phyloP scores from a whole-genome alignment of 805 yeast genomes.

The Starmera caribaea region DNA sequence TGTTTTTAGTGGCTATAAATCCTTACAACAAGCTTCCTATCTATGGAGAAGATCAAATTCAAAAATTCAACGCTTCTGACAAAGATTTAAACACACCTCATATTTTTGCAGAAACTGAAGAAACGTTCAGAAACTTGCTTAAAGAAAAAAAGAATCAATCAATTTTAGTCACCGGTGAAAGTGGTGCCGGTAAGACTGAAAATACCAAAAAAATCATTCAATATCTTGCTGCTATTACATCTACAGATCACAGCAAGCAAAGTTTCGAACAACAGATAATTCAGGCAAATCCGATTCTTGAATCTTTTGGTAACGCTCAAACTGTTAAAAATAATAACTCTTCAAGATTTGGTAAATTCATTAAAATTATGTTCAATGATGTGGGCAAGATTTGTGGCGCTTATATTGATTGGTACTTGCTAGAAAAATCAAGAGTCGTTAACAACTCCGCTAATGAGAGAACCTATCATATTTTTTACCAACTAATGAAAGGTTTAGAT shows the following conservation, averaged over 20 bases:
- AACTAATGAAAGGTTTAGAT: conserved; percentile 61
- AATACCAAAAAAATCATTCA: conserved; percentile 92
- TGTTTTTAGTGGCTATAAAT: conserved; percentile 89
- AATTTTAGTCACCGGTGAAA: conserved; percentile 95
- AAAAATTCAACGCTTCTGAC: conserved; percentile 40
- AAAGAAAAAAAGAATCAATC: conserved; percentile 71
- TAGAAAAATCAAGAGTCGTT: conserved; percentile 90
- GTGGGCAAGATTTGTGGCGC: conserved; percentile 74
- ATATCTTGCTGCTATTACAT: conserved; percentile 72
- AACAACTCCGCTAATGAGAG: conserved; percentile 69
- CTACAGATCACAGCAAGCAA: conserved; percentile 17
- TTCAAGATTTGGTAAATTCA: conserved; percentile 94
- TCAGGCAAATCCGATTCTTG: conserved; percentile 92
- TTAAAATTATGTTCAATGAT: conserved; percentile 66
- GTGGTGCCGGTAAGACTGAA: conserved; percentile 99
- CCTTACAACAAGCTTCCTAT: conserved; percentile 75
- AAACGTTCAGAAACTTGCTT: conserved; percentile 69
- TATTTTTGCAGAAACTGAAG: conserved; percentile 83
- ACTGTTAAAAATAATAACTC: conserved; percentile 91
- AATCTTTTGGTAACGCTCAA: conserved; percentile 95
- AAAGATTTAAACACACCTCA: conserved; percentile 62
- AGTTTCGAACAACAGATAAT: conserved; percentile 77
- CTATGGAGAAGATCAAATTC: conserved; percentile 50
- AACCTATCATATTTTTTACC: conserved; percentile 91
- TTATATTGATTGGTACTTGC: conserved; percentile 84